Evolutionary conservation across 768 basidiomycete species (phyloP).

Genomic region (Trametes villosa): DNA sequence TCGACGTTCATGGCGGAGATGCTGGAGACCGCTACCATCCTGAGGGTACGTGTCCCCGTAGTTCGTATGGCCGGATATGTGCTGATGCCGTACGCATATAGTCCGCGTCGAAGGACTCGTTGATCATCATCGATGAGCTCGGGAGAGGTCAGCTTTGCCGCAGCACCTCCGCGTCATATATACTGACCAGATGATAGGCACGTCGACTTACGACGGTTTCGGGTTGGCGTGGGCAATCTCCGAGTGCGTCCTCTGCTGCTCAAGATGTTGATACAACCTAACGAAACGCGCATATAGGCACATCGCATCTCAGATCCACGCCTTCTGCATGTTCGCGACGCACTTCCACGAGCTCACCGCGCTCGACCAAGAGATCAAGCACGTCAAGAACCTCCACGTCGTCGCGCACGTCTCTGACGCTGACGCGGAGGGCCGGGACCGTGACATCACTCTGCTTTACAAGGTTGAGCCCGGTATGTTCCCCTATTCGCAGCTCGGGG

Average conservation of each 20-base stretch:
- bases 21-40: constrained; percentile 96
- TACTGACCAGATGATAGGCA: constrained; percentile 52
- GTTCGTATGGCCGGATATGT: background rate
- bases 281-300: constrained; percentile 61
- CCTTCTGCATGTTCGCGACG: constrained; percentile 95
- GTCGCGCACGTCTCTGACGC: constrained; percentile 83
- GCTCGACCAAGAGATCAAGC: constrained; percentile 80
- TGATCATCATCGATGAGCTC: constrained; percentile 97
- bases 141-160: constrained; percentile 64
- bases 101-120: constrained; percentile 90
- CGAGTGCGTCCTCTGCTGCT: constrained; percentile 59
- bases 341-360: constrained; percentile 98
- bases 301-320: constrained; percentile 89
- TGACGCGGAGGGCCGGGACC: constrained; percentile 47
- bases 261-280: background rate
- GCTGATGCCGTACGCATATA: constrained; percentile 38
- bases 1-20: constrained; percentile 99
- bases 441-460: constrained; percentile 83
- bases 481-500: background rate
- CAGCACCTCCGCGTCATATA: background rate
- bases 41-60: constrained; percentile 58
- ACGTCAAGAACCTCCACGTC: constrained; percentile 95
- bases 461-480: constrained; percentile 75
- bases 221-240: constrained; percentile 99
- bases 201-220: constrained; percentile 97